Conservation (phyloP, 2,329 filamentous ascomycete genomes). For the Pyrenophora seminiperda region DNA sequence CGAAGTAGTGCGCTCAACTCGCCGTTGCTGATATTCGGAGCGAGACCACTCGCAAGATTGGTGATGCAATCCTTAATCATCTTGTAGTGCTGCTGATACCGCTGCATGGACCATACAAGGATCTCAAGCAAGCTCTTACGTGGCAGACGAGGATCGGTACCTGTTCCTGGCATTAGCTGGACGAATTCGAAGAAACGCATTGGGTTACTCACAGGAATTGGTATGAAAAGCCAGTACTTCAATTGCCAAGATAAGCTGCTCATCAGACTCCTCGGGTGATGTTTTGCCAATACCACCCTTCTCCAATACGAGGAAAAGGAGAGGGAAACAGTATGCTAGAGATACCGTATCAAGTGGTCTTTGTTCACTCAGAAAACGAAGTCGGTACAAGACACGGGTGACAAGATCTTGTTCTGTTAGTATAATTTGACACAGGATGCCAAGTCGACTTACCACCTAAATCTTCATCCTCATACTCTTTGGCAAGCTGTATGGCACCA, state of each 20-base stretch:
- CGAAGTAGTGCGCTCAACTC: constrained; percentile 79
- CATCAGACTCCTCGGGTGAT: constrained; percentile 76
- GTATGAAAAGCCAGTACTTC: constrained; percentile 92
- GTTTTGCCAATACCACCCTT: constrained; percentile 76
- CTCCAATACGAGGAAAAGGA: constrained; percentile 78
- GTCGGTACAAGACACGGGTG: constrained; percentile 85
- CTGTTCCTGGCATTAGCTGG: constrained; percentile 37
- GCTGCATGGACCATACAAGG: constrained; percentile 82
- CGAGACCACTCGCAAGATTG: constrained; percentile 82
- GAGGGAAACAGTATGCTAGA: constrained; percentile 82
- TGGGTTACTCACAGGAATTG: constrained; percentile 63
- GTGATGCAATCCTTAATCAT: constrained; percentile 89
- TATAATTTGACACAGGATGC: neutral
- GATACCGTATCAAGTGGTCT: constrained; percentile 90
- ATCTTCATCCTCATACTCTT: constrained; percentile 76
- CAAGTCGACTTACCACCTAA: constrained; percentile 60
- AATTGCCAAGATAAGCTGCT: constrained; percentile 85
- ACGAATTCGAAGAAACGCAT: neutral
- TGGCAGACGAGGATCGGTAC: constrained; percentile 73
- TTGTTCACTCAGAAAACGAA: constrained; percentile 90
- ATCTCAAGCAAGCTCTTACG: constrained; percentile 72
- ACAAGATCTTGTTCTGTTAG: constrained; percentile 61
- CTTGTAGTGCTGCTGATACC: constrained; percentile 92
- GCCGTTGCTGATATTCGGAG: constrained; percentile 73
- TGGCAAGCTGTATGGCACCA: constrained; percentile 72